Percentiles rank a stretch among this genome's conserved stretches.
Conservation (phyloP, 2,329 filamentous ascomycete genomes). For the Tricladium varicosporioides region DNA sequence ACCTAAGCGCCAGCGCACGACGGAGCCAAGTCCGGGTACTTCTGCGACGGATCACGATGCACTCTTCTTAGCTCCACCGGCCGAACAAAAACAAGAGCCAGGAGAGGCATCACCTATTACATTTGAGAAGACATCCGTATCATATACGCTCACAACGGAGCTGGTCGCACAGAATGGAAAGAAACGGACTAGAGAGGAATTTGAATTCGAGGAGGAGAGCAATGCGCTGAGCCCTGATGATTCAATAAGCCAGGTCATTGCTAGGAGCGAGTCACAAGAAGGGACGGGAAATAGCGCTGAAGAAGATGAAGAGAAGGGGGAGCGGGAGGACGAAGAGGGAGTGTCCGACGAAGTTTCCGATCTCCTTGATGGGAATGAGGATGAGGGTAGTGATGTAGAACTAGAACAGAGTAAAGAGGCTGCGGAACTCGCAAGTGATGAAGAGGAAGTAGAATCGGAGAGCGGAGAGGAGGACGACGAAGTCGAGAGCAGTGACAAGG, state of each 20-base stretch:
- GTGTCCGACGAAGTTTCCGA: background rate
- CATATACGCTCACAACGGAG: too few species aligned
- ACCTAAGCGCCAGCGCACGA: conserved; percentile 34
- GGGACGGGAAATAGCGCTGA: conserved; percentile 5
- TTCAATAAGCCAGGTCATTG: conserved; percentile 21
- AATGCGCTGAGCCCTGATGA: conserved; percentile 21
- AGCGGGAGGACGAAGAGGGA: conserved; percentile 1
- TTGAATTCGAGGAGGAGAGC: conserved; percentile 10
- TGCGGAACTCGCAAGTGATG: background rate
- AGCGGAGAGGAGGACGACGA: background rate
- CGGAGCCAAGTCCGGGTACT: conserved; percentile 20
- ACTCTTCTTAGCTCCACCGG: conserved; percentile 14
- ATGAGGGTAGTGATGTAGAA: background rate
- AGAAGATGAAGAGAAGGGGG: conserved; percentile 4
- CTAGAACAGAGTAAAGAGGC: too few species aligned
- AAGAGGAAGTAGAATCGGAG: background rate
- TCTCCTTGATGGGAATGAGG: conserved; percentile 6
- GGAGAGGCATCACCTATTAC: conserved; percentile 7
- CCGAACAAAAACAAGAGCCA: conserved; percentile 22
- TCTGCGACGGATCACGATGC: conserved; percentile 14
- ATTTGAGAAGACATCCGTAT: too few species aligned
- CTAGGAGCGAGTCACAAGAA: background rate
- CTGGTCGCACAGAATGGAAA: conserved; percentile 21
- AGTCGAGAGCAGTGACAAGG: conserved; percentile 7
- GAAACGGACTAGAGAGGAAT: conserved; percentile 28